Base-by-base conservation (phyloP, 768 basidiomycete genomes). In the Gloeophyllum trabeum region DNA sequence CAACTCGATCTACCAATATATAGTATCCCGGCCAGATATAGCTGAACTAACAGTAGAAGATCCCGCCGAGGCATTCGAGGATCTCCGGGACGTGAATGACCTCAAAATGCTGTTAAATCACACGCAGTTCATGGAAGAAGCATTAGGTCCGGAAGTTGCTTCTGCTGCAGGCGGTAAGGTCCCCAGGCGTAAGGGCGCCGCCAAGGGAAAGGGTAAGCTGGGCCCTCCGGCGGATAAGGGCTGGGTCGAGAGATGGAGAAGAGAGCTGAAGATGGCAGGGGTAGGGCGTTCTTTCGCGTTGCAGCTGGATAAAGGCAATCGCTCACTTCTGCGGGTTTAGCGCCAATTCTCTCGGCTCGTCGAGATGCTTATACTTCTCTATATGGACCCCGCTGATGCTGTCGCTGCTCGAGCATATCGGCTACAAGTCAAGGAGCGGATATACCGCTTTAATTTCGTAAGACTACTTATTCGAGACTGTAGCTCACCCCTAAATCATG, bases 21-120 rank as follows among this genome's bases (percentile, higher is more conserved):
- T 86, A 16, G 58, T 85, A 34, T 63, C 71, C 12, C 73, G 73
- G 38, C 68, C 79, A 2, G 64, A 73, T 39, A 75, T 94, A 28
- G 81, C 85, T n/a, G 94, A 98, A 59, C 64, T 98, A 32, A 96
- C 92, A 1, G 87, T 99, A 18, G 96, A 99, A 62, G 96, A 99
- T 58, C 96, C 96, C 1, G 91, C 91, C 0, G 96, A 99, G 62
- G 87, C 89, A 6, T 97, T 99, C 54, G 94, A 98, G 58, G 96
- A 98, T 58, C 71, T 98, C 34, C 70, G 94, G 24, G 96, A 98
- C 62, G 81, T 88, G 42, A 86, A 84, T 50, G 96, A 99, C 58
- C 69, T 98, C 16, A 65, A 71, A 47, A 84, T 85, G 73, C 67
- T 98, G 16, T 68, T 88, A 12, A 58, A 65, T 1, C 62, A 81